Conservation (phyloP, 805 yeast genomes). For the Spathaspora girioi region DNA sequence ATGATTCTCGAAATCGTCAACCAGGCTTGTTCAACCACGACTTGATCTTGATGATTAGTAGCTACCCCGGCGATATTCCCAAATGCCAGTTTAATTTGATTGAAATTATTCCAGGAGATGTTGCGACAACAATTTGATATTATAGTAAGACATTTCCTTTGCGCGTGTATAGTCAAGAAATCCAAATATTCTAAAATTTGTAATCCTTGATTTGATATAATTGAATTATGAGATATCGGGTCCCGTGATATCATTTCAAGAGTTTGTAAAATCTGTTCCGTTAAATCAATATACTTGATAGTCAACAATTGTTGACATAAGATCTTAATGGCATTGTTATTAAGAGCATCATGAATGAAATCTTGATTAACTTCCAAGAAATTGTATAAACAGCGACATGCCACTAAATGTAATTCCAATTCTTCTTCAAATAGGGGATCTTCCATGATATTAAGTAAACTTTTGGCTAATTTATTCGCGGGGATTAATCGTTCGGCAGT, state of each 20-base stretch:
- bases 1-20: conserved; percentile 57
- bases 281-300: conserved; percentile 81
- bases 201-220: conserved; percentile 60
- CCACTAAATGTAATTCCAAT: conserved; percentile 75
- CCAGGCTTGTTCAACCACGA: conserved; percentile 64
- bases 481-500: conserved; percentile 66
- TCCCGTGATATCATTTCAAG: conserved; percentile 62
- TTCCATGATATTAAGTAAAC: conserved; percentile 54
- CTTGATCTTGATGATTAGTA: conserved; percentile 51
- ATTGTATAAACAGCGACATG: conserved; percentile 82
- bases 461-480: conserved; percentile 48
- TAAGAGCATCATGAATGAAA: conserved; percentile 57
- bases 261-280: conserved; percentile 84
- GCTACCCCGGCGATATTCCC: conserved; percentile 57
- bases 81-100: conserved; percentile 52
- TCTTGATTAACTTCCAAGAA: conserved; percentile 71
- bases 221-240: conserved; percentile 43
- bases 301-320: conserved; percentile 66
- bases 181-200: conserved; percentile 69
- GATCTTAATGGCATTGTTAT: conserved; percentile 61
- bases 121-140: conserved; percentile 65
- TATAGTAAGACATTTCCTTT: conserved; percentile 71
- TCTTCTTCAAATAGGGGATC: conserved; percentile 58
- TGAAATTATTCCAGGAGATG: conserved; percentile 42
- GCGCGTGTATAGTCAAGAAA: conserved; percentile 86